A percentile compares a stretch with the other conserved stretches of the same genome.
phyloP scores from a whole-genome alignment of 2,329 filamentous ascomycete species.

The Colletotrichum incanum region DNA sequence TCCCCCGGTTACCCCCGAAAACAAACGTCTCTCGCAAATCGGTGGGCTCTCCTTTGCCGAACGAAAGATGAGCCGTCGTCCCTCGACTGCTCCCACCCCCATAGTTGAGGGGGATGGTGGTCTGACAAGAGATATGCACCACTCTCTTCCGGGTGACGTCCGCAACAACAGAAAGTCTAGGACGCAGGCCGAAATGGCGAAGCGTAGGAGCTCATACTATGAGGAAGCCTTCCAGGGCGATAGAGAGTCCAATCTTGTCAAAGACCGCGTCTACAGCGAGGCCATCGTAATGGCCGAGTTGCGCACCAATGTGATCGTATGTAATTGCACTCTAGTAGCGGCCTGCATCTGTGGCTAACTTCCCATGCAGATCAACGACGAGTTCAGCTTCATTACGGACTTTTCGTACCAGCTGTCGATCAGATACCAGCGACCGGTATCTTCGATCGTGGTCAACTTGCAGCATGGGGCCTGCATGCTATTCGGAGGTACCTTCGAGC shows the following conservation, averaged over 20 bases:
- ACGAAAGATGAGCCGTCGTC: conserved; percentile 48
- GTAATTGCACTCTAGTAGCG: conserved; percentile 45
- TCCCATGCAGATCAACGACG: conserved; percentile 75
- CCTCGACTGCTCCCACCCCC: conserved; percentile 46
- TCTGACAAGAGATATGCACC: conserved; percentile 57
- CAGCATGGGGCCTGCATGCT: conserved; percentile 82
- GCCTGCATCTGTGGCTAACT: conserved; percentile 23
- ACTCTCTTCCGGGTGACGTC: conserved; percentile 57
- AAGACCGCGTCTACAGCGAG: conserved; percentile 66
- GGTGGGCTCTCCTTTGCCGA: conserved; percentile 50
- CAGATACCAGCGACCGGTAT: conserved; percentile 82
- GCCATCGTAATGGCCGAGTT: conserved; percentile 76
- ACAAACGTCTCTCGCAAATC: conserved; percentile 31
- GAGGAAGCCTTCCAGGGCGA: conserved; percentile 61
- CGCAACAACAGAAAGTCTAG: conserved; percentile 51
- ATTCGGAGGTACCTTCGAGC: conserved; percentile 82
- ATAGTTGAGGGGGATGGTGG: conserved; percentile 55
- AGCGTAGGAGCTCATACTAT: conserved; percentile 61
- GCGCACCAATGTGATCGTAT: conserved; percentile 75
- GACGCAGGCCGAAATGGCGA: conserved; percentile 52
- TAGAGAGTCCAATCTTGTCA: conserved; percentile 53
- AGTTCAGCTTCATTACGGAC: conserved; percentile 81
- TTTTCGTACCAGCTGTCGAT: conserved; percentile 81
- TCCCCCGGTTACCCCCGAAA: conserved; percentile 26
- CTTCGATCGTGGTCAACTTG: conserved; percentile 82